These are phyloP conservation scores for Rhizoclosmatium sp. DNA, from an alignment of 192 early-diverging fungal species.

Conservation along the genomic window DNA sequence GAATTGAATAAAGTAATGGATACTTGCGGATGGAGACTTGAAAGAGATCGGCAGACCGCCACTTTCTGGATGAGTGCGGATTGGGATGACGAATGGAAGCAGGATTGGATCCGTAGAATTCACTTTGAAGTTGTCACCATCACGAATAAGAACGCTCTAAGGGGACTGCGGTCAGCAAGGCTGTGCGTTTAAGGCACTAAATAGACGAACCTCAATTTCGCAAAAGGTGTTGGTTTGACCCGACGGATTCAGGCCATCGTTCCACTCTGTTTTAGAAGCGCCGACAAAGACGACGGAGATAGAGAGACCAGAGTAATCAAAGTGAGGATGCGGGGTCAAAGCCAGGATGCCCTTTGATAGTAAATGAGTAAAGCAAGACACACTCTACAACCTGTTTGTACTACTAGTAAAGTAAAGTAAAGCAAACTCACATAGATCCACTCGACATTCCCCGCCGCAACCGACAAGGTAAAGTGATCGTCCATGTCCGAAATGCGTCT, in stretches of 20 bases:
- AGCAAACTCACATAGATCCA: conserved; percentile 18
- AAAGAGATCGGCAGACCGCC: conserved; percentile 31
- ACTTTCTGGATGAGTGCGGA: not conserved
- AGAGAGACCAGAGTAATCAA: not conserved
- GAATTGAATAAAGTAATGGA: conserved; percentile 8
- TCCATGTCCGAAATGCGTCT: conserved; percentile 5
- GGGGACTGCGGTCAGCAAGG: not conserved
- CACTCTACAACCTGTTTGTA: not conserved
- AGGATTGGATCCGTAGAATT: not conserved
- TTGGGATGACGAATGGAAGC: conserved; percentile 18
- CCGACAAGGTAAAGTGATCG: not conserved
- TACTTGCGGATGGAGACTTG: not conserved
- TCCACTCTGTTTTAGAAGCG: conserved; percentile 4
- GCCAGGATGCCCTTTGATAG: conserved; percentile 1
- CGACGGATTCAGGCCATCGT: not conserved
- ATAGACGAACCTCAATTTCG: conserved; percentile 17
- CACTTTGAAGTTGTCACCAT: not conserved
- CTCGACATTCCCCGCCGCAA: conserved; percentile 3
- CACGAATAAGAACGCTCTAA: too few relatives aligned
- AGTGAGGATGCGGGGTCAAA: not conserved
- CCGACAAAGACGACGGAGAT: conserved; percentile 9
- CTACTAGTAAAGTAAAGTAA: not conserved
- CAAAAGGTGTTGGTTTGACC: conserved; percentile 8
- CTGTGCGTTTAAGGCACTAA: not conserved
- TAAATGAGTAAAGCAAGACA: not conserved